Evolutionary conservation across 78 protist species (phyloP), one percentile per base, ranked within the genome.

Genomic region (Tieghemostelium lacteum): DNA sequence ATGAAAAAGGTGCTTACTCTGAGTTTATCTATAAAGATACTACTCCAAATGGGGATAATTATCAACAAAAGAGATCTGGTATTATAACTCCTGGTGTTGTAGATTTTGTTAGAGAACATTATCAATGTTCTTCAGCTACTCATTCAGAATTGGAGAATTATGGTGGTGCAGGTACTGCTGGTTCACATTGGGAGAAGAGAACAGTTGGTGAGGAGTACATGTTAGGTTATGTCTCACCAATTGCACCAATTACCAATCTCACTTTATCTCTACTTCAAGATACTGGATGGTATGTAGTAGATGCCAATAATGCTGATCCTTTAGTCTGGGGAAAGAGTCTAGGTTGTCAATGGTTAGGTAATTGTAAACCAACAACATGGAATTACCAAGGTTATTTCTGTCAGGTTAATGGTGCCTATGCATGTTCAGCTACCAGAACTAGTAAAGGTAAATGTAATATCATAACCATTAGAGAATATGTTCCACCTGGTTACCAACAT

Each of bases 111-210:
- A 2, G 24, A 28, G 36, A 29, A 16, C 92, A 85, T 49, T 85
- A 61, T 60, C 36, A 28, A n/a, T 93, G 95, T 69, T 0, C 29
- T 10, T 26, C 26, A 24, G 14, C 76, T 3, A n/a, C 6, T 0
- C 75, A 86, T 31, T 61, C 49, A 24, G 95, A 75, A 54, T 26
- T 88, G 14, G 96, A 94, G 69, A 60, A 89, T 37, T 69, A 54
- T 54, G 83, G 75, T 62, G 93, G 85, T 34, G 0, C 76, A 10
- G 93, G 93, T 31, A 86, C 95, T 19, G 73, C 60, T 22, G 95
- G 95, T 34, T 42, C 71, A 45, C 95, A 92, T 80, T 92, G 95
- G 95, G 93, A 92, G 40, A n/a, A 42, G 1, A 52, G 92, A 29
- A 45, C 85, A 1, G 70, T 60, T 0, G 88, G 88, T 55, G 88